phyloP scores from a whole-genome alignment of 2,329 filamentous ascomycete genomes.

The Fusarium sp. region DNA sequence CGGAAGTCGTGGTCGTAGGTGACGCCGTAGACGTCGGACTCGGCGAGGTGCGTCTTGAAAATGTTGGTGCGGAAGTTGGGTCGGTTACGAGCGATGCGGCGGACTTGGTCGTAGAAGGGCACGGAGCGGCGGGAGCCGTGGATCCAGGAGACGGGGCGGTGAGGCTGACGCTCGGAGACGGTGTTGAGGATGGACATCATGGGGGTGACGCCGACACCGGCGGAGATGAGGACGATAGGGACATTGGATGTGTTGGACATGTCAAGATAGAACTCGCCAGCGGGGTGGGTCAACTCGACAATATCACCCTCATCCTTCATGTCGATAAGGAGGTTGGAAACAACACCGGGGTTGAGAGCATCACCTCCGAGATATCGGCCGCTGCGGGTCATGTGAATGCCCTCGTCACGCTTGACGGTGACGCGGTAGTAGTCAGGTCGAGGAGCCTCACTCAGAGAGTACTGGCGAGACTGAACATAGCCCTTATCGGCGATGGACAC shows the following conservation, averaged over 20 bases:
- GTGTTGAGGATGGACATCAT: conserved; percentile 71
- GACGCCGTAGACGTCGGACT: conserved; percentile 57
- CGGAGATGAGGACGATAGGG: conserved; percentile 69
- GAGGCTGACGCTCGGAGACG: conserved; percentile 56
- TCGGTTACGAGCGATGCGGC: conserved; percentile 54
- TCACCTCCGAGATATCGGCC: conserved; percentile 41
- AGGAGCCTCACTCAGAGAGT: conserved; percentile 76
- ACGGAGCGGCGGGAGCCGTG: conserved; percentile 65
- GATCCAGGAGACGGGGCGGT: conserved; percentile 67
- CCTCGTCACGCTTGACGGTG: conserved; percentile 75
- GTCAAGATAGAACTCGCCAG: conserved; percentile 70
- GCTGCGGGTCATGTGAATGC: conserved; percentile 54
- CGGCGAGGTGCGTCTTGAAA: conserved; percentile 61
- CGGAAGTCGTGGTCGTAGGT: conserved; percentile 56
- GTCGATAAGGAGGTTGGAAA: conserved; percentile 77
- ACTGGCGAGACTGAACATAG: conserved; percentile 75
- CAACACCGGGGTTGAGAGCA: conserved; percentile 67
- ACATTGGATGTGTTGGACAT: conserved; percentile 49
- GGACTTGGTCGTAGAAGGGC: conserved; percentile 66
- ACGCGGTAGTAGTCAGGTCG: conserved; percentile 73
- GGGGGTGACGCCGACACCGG: conserved; percentile 70
- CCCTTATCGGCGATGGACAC: conserved; percentile 66
- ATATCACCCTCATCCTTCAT: conserved; percentile 69
- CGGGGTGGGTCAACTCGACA: conserved; percentile 74
- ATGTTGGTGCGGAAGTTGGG: conserved; percentile 55